phyloP scores from a whole-genome alignment of 345 rosid species.

The Angophora floribunda region DNA sequence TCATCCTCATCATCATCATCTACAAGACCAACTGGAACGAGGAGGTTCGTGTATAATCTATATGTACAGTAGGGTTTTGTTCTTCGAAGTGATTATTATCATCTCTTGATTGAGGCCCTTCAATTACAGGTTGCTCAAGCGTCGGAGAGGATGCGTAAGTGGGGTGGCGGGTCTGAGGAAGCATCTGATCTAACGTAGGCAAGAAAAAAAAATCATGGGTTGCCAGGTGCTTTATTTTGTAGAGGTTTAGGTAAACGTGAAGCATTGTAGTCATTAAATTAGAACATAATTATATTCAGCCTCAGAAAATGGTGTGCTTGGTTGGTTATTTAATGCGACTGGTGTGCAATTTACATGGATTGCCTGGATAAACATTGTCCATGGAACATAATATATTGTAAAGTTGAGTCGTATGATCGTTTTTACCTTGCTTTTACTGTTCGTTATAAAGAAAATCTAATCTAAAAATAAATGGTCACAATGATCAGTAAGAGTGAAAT shows the following conservation, averaged over 20 bases:
- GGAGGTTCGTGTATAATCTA: conserved; percentile 31
- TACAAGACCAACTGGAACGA: conserved; percentile 79
- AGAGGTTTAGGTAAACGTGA: background rate
- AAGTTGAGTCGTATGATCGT: background rate
- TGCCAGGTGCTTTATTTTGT: background rate
- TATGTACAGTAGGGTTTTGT: background rate
- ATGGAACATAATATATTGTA: background rate
- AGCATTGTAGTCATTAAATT: background rate
- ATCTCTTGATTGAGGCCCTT: background rate
- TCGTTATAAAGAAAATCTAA: background rate
- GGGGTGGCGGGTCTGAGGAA: conserved; percentile 23
- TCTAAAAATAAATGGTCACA: background rate
- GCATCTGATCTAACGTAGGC: background rate
- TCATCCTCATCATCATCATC: conserved; percentile 46
- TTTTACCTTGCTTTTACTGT: background rate
- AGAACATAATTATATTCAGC: background rate
- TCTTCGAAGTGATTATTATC: background rate
- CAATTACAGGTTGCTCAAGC: conserved; percentile 64
- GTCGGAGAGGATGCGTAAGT: conserved; percentile 53
- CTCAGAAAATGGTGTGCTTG: background rate
- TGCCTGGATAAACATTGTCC: background rate
- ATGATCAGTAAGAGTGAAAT: background rate
- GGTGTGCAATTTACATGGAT: background rate
- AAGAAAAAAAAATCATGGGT: background rate
- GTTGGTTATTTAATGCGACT: background rate